phyloP scores from a whole-genome alignment of 106 monocot genomes.

The Apostasia ramifera region DNA sequence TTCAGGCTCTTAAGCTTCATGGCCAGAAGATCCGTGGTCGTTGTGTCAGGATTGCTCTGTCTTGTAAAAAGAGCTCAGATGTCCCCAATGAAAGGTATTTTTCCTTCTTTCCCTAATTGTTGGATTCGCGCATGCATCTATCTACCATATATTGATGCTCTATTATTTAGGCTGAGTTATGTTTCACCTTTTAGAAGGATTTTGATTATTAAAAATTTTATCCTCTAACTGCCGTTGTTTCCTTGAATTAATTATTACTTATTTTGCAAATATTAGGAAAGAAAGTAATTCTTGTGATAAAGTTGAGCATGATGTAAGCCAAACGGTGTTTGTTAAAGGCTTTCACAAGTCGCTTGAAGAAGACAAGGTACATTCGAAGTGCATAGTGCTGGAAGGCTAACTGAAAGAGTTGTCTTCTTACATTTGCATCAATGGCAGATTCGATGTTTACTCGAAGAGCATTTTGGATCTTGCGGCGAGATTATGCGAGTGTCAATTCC shows the following conservation, averaged over 20 bases:
- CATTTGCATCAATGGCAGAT: constrained; percentile 26
- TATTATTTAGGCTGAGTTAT: too few relatives aligned
- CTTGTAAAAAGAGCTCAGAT: constrained; percentile 40
- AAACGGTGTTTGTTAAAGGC: constrained; percentile 58
- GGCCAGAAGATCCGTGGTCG: constrained; percentile 56
- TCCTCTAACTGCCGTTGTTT: too few relatives aligned
- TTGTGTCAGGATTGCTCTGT: constrained; percentile 43
- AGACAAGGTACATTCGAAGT: constrained; percentile 31
- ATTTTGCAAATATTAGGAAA: constrained; percentile 17
- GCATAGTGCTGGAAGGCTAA: neutral
- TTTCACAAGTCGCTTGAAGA: constrained; percentile 57
- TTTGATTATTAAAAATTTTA: too few relatives aligned
- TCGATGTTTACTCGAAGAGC: constrained; percentile 37
- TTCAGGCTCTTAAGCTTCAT: constrained; percentile 60
- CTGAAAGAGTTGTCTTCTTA: neutral
- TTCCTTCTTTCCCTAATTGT: neutral
- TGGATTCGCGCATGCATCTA: too few relatives aligned
- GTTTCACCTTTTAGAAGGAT: too few relatives aligned
- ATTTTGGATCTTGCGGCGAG: constrained; percentile 64
- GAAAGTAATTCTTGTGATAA: constrained; percentile 40
- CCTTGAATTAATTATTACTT: neutral
- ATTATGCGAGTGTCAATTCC: constrained; percentile 58
- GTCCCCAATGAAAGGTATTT: constrained; percentile 48
- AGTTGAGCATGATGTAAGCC: constrained; percentile 21
- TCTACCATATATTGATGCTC: too few relatives aligned